Evolutionary conservation across 805 yeast species (phyloP).

Genomic region (Suhomyces sp.): DNA sequence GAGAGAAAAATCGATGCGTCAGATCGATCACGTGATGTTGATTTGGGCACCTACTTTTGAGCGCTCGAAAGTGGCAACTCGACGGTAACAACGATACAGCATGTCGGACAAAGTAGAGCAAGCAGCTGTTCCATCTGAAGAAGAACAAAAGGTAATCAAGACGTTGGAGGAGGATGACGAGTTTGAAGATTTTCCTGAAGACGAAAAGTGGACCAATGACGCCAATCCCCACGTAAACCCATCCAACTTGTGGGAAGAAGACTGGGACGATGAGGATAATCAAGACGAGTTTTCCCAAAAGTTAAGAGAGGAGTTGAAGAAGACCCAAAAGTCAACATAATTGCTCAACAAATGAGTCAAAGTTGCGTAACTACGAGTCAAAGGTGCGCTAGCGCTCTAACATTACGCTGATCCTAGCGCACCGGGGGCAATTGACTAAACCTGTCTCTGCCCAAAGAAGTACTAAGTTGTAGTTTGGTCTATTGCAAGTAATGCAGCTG

Average conservation of each 20-base stretch:
- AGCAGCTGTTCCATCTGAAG: conserved; percentile 11
- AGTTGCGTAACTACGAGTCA: neutral
- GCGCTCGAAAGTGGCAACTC: neutral
- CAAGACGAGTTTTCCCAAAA: conserved; percentile 83
- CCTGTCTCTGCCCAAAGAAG: neutral
- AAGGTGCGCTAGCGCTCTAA: neutral
- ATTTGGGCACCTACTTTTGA: neutral
- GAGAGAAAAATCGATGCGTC: conserved; percentile 2
- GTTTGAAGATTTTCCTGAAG: conserved; percentile 94
- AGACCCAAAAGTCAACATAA: conserved; percentile 9
- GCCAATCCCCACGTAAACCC: conserved; percentile 51
- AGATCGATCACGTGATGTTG: conserved; percentile 1
- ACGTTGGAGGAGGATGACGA: conserved; percentile 94
- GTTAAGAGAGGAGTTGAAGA: conserved; percentile 50
- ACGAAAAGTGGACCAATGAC: conserved; percentile 67
- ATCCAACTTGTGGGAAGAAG: conserved; percentile 87
- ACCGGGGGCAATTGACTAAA: neutral
- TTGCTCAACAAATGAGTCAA: too few species aligned
- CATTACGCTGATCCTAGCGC: neutral
- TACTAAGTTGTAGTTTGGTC: neutral
- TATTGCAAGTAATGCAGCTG: neutral
- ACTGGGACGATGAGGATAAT: conserved; percentile 95
- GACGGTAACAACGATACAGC: neutral
- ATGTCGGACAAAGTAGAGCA: conserved; percentile 10
- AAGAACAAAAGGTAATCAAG: conserved; percentile 48